phyloP scores from a whole-genome alignment of 345 rosid genomes.

The Bruguiera parviflora region DNA sequence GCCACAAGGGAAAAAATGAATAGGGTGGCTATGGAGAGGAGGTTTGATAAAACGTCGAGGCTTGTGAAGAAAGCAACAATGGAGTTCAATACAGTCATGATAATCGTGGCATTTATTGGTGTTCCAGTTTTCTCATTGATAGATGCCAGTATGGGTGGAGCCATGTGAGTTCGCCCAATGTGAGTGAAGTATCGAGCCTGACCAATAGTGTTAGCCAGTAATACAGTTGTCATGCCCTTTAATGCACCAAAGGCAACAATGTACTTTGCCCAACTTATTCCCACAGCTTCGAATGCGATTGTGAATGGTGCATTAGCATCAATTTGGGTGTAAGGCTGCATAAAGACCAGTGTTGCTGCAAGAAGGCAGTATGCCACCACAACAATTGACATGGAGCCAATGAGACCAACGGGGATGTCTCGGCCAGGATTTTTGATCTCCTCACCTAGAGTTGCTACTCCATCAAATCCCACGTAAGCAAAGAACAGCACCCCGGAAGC shows the following conservation, averaged over 20 bases:
- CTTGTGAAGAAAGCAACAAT: constrained; percentile 20
- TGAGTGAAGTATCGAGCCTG: constrained; percentile 28
- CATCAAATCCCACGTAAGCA: constrained; percentile 27
- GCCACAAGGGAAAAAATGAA: constrained; percentile 26
- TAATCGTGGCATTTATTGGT: constrained; percentile 17
- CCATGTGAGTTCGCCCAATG: constrained; percentile 24
- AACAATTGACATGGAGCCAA: constrained; percentile 19
- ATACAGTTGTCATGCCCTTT: constrained; percentile 23
- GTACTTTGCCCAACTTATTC: constrained; percentile 23
- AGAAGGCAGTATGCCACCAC: constrained; percentile 13
- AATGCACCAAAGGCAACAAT: constrained; percentile 24
- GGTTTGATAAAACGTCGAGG: constrained; percentile 23
- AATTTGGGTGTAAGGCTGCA: constrained; percentile 21
- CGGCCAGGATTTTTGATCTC: constrained; percentile 20
- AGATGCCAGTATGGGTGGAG: constrained; percentile 21
- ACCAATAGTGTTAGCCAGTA: constrained; percentile 13
- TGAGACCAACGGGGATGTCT: constrained; percentile 28
- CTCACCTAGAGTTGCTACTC: constrained; percentile 24
- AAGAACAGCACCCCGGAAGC: constrained; percentile 22
- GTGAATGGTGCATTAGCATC: constrained; percentile 25
- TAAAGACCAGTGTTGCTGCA: constrained; percentile 16
- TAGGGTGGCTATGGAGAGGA: constrained; percentile 26
- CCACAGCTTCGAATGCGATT: constrained; percentile 16
- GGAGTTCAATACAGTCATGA: constrained; percentile 25
- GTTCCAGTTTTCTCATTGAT: constrained; percentile 21